phyloP scores from a whole-genome alignment of 257 asterid species.

The Petrea volubilis region DNA sequence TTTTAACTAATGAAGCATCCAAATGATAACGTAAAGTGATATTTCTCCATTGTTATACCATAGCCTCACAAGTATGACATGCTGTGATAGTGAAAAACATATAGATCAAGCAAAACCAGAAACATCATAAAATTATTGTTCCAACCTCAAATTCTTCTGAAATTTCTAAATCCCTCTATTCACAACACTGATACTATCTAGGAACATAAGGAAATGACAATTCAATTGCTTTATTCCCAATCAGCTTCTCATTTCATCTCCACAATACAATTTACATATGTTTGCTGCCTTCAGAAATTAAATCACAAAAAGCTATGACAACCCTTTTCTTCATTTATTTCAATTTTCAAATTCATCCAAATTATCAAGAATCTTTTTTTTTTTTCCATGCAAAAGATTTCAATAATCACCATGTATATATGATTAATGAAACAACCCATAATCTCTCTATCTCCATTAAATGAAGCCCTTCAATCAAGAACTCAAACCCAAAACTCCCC shows the following conservation, averaged over 20 bases:
- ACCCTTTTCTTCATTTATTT: not conserved
- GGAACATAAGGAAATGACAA: not conserved
- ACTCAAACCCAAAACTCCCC: constrained; percentile 8
- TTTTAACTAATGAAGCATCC: constrained; percentile 2
- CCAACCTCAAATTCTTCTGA: too few relatives aligned
- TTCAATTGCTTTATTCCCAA: not conserved
- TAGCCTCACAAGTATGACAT: not conserved
- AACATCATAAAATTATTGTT: constrained; percentile 21
- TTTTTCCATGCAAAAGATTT: constrained; percentile 4
- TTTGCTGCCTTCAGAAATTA: not conserved
- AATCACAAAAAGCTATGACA: not conserved
- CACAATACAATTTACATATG: not conserved
- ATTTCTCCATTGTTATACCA: not conserved
- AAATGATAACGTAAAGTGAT: not conserved
- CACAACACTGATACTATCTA: not conserved
- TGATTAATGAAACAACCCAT: constrained; percentile 17
- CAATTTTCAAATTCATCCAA: not conserved
- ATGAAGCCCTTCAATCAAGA: constrained; percentile 14
- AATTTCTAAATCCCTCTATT: constrained; percentile 5
- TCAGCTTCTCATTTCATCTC: too few relatives aligned
- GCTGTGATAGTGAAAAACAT: not conserved
- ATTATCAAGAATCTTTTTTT: not conserved
- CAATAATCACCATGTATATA: not conserved
- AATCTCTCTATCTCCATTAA: constrained; percentile 17
- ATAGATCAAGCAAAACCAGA: constrained; percentile 12